These are phyloP conservation scores for Pleurotus sapidus DNA, from an alignment of 768 basidiomycete genomes.

Conservation along the genomic window DNA sequence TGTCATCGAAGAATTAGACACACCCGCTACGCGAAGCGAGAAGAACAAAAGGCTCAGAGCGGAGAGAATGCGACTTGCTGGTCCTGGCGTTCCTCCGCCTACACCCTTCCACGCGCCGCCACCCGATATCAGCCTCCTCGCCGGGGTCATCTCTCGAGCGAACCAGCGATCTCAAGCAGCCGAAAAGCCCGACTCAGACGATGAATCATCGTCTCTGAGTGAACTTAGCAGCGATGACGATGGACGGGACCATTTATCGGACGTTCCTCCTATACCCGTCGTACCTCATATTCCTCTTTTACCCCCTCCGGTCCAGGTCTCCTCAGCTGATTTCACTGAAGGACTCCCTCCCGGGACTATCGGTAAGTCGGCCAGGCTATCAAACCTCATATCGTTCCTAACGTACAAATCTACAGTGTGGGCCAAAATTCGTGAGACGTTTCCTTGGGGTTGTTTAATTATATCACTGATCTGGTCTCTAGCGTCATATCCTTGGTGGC, in stretches of 20 bases:
- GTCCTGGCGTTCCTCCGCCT: constrained; percentile 1
- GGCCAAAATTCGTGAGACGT: constrained; percentile 69
- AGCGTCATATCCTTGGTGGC: constrained; percentile 88
- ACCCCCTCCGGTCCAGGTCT: neutral
- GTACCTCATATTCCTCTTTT: neutral
- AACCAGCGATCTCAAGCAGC: neutral
- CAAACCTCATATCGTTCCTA: neutral
- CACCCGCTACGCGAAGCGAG: constrained; percentile 62
- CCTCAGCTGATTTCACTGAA: neutral
- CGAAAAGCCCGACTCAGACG: neutral
- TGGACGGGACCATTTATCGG: neutral
- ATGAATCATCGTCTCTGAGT: constrained; percentile 1
- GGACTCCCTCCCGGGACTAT: constrained; percentile 4
- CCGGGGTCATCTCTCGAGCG: neutral
- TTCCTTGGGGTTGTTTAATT: neutral
- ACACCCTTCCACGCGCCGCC: constrained; percentile 3
- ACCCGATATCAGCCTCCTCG: neutral
- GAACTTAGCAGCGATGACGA: constrained; percentile 5
- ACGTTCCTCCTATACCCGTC: neutral
- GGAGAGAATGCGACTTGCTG: constrained; percentile 24
- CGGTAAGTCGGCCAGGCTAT: constrained; percentile 38
- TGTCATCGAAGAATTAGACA: constrained; percentile 71
- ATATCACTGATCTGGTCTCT: constrained; percentile 7
- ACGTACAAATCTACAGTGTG: constrained; percentile 52
- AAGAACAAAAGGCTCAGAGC: constrained; percentile 49